phyloP scores from a whole-genome alignment of 768 basidiomycete species.

The Sporobolomyces phaffii region DNA sequence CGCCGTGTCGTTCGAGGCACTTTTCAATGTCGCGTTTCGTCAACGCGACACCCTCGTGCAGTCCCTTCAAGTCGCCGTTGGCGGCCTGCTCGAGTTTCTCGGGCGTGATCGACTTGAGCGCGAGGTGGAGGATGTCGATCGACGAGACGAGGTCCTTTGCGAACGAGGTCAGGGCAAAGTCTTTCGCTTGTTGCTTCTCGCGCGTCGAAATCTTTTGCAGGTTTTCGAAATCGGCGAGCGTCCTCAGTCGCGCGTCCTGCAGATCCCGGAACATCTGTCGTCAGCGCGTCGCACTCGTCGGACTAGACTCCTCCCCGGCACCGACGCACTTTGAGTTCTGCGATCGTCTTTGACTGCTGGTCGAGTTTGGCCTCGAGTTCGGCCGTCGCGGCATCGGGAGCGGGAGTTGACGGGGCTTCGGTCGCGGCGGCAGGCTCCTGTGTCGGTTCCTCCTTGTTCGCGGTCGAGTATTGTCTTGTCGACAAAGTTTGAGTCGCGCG shows the following conservation, averaged over 20 bases:
- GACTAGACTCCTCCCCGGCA: too few relatives aligned
- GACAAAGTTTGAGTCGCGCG: not conserved
- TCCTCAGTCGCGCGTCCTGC: slow-evolving; percentile 79
- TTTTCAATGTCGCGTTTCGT: slow-evolving; percentile 84
- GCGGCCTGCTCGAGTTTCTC: slow-evolving; percentile 43
- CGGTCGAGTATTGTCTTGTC: slow-evolving; percentile 2
- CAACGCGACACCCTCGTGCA: slow-evolving; percentile 81
- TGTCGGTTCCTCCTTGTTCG: not conserved
- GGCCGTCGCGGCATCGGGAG: slow-evolving; percentile 38
- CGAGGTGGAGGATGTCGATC: slow-evolving; percentile 77
- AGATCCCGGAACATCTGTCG: too few relatives aligned
- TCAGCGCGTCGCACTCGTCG: too few relatives aligned
- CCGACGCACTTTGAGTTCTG: slow-evolving; percentile 78
- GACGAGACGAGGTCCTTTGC: slow-evolving; percentile 53
- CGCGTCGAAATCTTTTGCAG: slow-evolving; percentile 82
- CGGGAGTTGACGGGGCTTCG: slow-evolving; percentile 12
- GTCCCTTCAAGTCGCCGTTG: slow-evolving; percentile 44
- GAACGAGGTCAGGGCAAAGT: slow-evolving; percentile 88
- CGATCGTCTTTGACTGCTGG: slow-evolving; percentile 71
- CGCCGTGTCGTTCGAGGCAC: slow-evolving; percentile 83
- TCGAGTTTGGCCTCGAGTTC: slow-evolving; percentile 57
- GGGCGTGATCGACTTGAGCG: slow-evolving; percentile 61
- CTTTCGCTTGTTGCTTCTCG: slow-evolving; percentile 85
- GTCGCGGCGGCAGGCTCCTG: slow-evolving; percentile 10
- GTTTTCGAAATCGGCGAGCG: slow-evolving; percentile 93